These are phyloP conservation scores for Waltergamsia citrina DNA, from an alignment of 2,329 filamentous ascomycete species.

Conservation along the genomic window DNA sequence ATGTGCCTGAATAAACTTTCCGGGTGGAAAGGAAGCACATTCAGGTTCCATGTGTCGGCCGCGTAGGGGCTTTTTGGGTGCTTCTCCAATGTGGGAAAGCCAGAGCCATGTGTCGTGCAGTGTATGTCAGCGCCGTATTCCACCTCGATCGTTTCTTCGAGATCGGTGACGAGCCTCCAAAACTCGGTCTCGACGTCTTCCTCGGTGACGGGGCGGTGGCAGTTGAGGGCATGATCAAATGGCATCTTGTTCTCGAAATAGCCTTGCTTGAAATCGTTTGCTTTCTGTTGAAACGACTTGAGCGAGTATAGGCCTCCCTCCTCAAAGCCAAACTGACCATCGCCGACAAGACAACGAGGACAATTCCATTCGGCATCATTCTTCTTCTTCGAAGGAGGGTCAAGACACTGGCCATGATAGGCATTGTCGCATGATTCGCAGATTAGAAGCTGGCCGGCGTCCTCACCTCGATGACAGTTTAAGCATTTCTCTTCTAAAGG, in stretches of 20 bases:
- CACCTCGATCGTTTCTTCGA: constrained; percentile 93
- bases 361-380: constrained; percentile 94
- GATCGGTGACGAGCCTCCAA: constrained; percentile 87
- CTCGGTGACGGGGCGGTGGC: constrained; percentile 73
- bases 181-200: constrained; percentile 96
- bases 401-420: constrained; percentile 80
- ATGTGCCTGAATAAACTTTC: constrained; percentile 95
- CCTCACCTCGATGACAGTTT: constrained; percentile 72
- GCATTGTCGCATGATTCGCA: constrained; percentile 91
- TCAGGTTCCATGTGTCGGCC: constrained; percentile 91
- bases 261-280: constrained; percentile 85
- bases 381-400: constrained; percentile 69
- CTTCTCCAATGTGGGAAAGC: constrained; percentile 89
- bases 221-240: constrained; percentile 75
- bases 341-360: constrained; percentile 86
- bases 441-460: constrained; percentile 58
- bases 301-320: constrained; percentile 94
- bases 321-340: constrained; percentile 94
- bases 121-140: constrained; percentile 98
- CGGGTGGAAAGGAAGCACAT: constrained; percentile 78
- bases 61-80: constrained; percentile 82
- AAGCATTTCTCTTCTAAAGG: constrained; percentile 62
- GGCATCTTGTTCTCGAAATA: constrained; percentile 91
- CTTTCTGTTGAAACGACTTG: constrained; percentile 92
- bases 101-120: constrained; percentile 93